Conservation (phyloP, 2,329 filamentous ascomycete genomes). For the Cladophialophora immunda region DNA sequence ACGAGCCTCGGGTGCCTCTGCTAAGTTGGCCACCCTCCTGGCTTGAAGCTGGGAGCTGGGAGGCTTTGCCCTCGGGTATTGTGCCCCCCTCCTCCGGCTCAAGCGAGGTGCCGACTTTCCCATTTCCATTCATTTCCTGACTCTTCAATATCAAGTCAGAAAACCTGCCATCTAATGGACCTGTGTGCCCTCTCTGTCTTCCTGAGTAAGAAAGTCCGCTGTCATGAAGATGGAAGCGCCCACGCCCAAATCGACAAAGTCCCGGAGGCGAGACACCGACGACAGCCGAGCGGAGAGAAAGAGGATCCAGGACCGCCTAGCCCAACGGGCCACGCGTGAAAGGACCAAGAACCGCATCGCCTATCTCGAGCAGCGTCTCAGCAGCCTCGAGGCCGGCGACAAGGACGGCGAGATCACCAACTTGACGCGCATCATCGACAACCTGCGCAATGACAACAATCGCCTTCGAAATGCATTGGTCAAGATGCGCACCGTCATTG, state of each 20-base stretch:
- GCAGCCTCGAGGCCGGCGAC: slow-evolving; percentile 36
- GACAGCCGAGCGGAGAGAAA: slow-evolving; percentile 37
- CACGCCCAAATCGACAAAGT: slow-evolving; percentile 18
- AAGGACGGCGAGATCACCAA: slow-evolving; percentile 29
- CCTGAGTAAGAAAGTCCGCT: slow-evolving; percentile 2
- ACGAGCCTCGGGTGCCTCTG: slow-evolving; percentile 4
- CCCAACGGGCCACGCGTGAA: slow-evolving; percentile 41
- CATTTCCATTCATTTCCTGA: slow-evolving; percentile 13
- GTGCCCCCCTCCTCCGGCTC: neutral
- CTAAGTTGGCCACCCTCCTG: neutral
- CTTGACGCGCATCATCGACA: slow-evolving; percentile 33
- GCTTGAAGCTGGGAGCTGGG: neutral
- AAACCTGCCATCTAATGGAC: neutral
- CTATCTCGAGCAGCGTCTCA: slow-evolving; percentile 34
- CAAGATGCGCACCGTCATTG: slow-evolving; percentile 35
- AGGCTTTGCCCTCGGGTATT: slow-evolving; percentile 16
- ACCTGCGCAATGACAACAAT: slow-evolving; percentile 34
- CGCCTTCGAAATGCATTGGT: slow-evolving; percentile 34
- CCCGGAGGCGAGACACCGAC: slow-evolving; percentile 27
- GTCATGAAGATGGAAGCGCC: slow-evolving; percentile 23
- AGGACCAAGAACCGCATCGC: slow-evolving; percentile 41
- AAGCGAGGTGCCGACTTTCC: neutral
- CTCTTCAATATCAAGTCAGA: slow-evolving; percentile 27
- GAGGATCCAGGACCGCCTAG: slow-evolving; percentile 38
- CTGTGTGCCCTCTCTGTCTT: neutral